Evolutionary conservation across 352 stramenopile genomes (phyloP).

Genomic region (Achlya hypogyna): DNA sequence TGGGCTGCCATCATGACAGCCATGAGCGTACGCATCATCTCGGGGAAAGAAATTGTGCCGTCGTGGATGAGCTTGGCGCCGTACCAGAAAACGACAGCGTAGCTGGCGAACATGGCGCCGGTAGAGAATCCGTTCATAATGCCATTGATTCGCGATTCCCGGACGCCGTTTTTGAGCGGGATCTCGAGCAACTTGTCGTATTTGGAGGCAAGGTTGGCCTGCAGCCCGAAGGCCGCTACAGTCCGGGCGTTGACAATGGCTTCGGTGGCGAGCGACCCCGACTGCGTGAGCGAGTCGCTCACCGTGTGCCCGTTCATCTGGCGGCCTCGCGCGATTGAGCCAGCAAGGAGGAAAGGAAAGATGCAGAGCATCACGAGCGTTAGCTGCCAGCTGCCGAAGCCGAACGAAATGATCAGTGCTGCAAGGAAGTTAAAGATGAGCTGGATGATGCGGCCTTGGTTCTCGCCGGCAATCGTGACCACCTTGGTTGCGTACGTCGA

Average conservation of each 20-base stretch:
- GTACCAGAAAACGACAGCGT: constrained; percentile 53
- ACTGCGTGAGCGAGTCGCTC: constrained; percentile 15
- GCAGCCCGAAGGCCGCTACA: constrained; percentile 25
- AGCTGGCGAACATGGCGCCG: constrained; percentile 39
- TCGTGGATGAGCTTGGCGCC: constrained; percentile 36
- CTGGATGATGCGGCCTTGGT: constrained; percentile 36
- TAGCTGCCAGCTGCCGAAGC: constrained; percentile 54
- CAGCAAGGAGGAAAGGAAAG: constrained; percentile 49
- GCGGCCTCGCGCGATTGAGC: constrained; percentile 25
- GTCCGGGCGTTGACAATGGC: constrained; percentile 28
- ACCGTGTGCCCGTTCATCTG: constrained; percentile 25
- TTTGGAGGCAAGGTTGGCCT: constrained; percentile 17
- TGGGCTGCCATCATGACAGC: constrained; percentile 41
- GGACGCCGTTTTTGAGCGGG: constrained; percentile 25
- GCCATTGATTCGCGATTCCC: constrained; percentile 34
- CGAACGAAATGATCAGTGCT: constrained; percentile 57
- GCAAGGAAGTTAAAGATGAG: constrained; percentile 42
- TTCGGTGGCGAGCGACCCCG: constrained; percentile 24
- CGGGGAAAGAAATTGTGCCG: constrained; percentile 29
- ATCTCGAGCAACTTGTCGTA: constrained; percentile 27
- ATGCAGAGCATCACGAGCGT: constrained; percentile 53
- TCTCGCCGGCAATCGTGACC: constrained; percentile 34
- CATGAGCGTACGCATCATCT: constrained; percentile 48
- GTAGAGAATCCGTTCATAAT: constrained; percentile 63
- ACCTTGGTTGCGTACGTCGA: constrained; percentile 41